Conservation (phyloP, 164 flowering plant genomes). For the Chimonanthus salicifolius region DNA sequence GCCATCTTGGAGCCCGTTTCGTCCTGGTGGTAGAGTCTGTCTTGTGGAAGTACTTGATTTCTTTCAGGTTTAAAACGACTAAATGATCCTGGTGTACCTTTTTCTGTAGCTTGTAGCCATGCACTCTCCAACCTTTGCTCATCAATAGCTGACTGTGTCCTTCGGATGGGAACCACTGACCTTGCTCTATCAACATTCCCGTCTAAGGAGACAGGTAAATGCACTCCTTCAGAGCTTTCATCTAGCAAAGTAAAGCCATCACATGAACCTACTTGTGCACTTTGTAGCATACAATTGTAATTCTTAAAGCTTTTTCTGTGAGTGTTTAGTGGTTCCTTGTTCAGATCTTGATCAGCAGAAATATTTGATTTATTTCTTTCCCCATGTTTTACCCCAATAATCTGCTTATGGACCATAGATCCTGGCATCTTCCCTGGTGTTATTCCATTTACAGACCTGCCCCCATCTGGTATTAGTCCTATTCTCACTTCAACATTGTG, state of each 20-base stretch:
- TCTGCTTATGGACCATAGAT: constrained; percentile 17
- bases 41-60: constrained; percentile 91
- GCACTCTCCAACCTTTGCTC: constrained; percentile 90
- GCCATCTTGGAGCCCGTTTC: constrained; percentile 30
- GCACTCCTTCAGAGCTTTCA: constrained; percentile 17
- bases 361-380: constrained; percentile 18
- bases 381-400: constrained; percentile 10
- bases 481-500: constrained; percentile 74
- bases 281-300: constrained; percentile 23
- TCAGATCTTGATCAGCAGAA: constrained; percentile 15
- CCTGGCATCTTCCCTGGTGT: constrained; percentile 19
- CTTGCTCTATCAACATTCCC: constrained; percentile 17
- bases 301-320: constrained; percentile 27
- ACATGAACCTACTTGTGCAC: constrained; percentile 14
- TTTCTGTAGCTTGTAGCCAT: constrained; percentile 85
- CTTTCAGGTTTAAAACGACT: constrained; percentile 66
- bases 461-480: constrained; percentile 40
- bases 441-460: constrained; percentile 14
- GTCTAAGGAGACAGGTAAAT: constrained; percentile 26
- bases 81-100: constrained; percentile 61
- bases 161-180: constrained; percentile 52
- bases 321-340: constrained; percentile 20
- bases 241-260: constrained; percentile 15
- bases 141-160: constrained; percentile 68
- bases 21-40: constrained; percentile 33